Percentiles rank a stretch among this genome's conserved stretches.
Conservation (phyloP, 192 early-diverging fungal species). For the Backusella psychrophila region DNA sequence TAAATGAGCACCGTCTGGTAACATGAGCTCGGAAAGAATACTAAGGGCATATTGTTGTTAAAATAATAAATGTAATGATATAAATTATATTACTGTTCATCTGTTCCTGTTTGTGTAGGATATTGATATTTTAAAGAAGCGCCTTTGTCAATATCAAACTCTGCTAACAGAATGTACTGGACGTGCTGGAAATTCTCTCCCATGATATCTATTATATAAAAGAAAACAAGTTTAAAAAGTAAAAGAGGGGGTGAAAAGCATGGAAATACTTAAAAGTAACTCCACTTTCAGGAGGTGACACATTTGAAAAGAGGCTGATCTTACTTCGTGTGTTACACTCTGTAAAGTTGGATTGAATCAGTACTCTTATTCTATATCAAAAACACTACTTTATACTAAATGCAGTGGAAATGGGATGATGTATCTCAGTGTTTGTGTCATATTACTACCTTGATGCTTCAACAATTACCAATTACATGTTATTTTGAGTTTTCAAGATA, state of each 20-base stretch:
- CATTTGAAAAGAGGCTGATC: not conserved
- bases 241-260: not conserved
- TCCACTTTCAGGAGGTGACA: not conserved
- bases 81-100: slow-evolving; percentile 65
- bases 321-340: not conserved
- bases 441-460: too few species aligned
- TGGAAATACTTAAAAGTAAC: not conserved
- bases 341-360: not conserved
- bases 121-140: slow-evolving; percentile 87
- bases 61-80: not conserved
- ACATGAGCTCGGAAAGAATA: slow-evolving; percentile 92
- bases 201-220: not conserved
- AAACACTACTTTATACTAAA: too few species aligned
- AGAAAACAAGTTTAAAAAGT: not conserved
- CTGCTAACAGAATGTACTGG: slow-evolving; percentile 86
- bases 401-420: too few species aligned
- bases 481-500: too few species aligned
- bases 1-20: slow-evolving; percentile 94
- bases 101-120: slow-evolving; percentile 75
- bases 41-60: slow-evolving; percentile 30
- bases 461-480: too few species aligned
- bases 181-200: slow-evolving; percentile 46
- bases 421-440: too few species aligned
- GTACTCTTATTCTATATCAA: too few species aligned
- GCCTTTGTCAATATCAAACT: slow-evolving; percentile 95